Evolutionary conservation across 345 rosid species (phyloP), one percentile per base, ranked within the genome.

Genomic region (Capsella bursapastoris): DNA sequence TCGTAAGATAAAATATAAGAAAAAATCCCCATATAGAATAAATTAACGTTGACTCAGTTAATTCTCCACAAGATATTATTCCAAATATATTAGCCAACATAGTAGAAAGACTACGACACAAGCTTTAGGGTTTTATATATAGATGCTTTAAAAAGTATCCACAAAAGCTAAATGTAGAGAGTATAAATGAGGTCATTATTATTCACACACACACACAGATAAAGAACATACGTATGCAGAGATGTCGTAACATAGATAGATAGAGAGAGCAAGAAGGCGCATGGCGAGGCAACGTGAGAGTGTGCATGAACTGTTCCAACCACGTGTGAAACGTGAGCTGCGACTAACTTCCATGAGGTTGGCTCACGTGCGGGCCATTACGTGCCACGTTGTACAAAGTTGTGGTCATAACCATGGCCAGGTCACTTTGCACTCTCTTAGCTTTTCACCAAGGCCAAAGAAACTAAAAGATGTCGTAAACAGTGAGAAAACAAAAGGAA

Each of bases 221-320:
- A 58, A 13, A 56, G 18, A 56, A n/a, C 57, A 51, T 15, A n/a
- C 32, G 49, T 57, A 38, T 37, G 44, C 38, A 5, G 35, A 5
- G 35, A 32, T 57, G n/a, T 9, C 31, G 63, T 57, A 22, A 22
- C 25, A 22, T 22, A 28, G 38, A 57, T 53, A 50, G 37, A 28
- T 38, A 48, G 41, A 63, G 52, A 56, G 53, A 29, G 31, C 52
- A 15, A 57, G 68, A 50, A 58, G 48, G 81, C 81, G 77, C 72
- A 78, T 78, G 81, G 63, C 64, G 7, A 57, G 56, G 49, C 63
- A 51, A 71, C 68, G 76, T 77, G 8, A 71, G 77, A 78, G 81
- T 71, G 81, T 78, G 81, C 73, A 78, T 71, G 67, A 27, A 78
- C 81, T 78, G 77, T 66, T 78, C 57, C 34, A 0, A 41, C 72